phyloP scores from a whole-genome alignment of 257 asterid genomes.

The Rehmannia glutinosa region DNA sequence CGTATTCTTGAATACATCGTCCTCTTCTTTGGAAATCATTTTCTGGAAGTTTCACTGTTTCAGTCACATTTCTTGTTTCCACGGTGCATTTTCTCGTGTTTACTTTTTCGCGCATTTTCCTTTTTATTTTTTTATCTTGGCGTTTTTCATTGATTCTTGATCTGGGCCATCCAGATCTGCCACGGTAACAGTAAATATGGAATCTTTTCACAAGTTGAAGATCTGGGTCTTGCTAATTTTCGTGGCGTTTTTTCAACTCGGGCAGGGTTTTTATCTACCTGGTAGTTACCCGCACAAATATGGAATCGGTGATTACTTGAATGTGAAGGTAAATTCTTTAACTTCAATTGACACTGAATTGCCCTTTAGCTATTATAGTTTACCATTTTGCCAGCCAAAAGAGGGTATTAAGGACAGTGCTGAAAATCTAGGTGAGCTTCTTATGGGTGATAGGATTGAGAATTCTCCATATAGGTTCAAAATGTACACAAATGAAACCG shows the following conservation, averaged over 20 bases:
- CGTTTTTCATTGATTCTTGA: conserved; percentile 21
- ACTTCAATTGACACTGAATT: conserved; percentile 77
- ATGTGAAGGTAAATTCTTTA: conserved; percentile 71
- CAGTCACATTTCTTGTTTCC: conserved; percentile 10
- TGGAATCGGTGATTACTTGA: conserved; percentile 59
- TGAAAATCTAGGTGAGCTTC: conserved; percentile 80
- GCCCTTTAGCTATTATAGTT: conserved; percentile 73
- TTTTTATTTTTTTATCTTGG: conserved; percentile 3
- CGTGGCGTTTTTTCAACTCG: conserved; percentile 32
- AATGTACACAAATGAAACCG: conserved; percentile 67
- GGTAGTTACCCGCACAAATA: conserved; percentile 80
- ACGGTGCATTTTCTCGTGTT: neutral
- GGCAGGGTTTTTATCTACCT: conserved; percentile 73
- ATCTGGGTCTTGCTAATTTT: conserved; percentile 47
- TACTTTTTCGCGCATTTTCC: neutral
- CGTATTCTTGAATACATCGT: too few relatives aligned
- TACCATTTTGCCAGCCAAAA: conserved; percentile 60
- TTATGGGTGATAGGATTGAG: conserved; percentile 87
- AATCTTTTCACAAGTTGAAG: conserved; percentile 36
- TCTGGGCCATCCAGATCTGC: conserved; percentile 62
- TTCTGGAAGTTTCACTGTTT: neutral
- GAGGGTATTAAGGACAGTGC: conserved; percentile 78
- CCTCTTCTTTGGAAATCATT: conserved; percentile 12
- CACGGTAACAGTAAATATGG: conserved; percentile 32
- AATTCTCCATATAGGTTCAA: conserved; percentile 78